Evolutionary conservation across 1,284 basidiomycete species (phyloP).

Genomic region (Malassezia restricta): DNA sequence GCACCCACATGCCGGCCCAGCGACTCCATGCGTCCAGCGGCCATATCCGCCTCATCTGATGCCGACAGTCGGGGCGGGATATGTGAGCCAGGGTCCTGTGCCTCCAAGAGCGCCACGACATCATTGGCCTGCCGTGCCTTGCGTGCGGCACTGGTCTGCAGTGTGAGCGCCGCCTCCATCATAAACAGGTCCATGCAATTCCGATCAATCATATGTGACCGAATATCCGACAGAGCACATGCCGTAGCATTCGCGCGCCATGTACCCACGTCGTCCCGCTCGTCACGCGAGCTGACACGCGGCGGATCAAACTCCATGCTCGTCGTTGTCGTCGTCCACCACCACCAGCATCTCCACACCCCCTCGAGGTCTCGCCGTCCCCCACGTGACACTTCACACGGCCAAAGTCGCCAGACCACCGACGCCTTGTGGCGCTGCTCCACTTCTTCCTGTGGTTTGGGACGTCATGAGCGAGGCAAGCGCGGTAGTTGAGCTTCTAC

Average conservation of each 20-base stretch:
- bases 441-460: no score
- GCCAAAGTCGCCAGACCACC: no score
- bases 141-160: slow-evolving; percentile 7
- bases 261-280: background rate
- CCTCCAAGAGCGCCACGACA: slow-evolving; percentile 6
- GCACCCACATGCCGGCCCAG: slow-evolving; percentile 78
- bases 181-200: slow-evolving; percentile 1
- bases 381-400: no score
- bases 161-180: slow-evolving; percentile 3
- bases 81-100: slow-evolving; percentile 8
- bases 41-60: slow-evolving; percentile 45
- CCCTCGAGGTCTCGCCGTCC: no score
- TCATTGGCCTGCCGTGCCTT: slow-evolving; percentile 9
- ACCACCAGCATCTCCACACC: no score
- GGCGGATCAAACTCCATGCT: slow-evolving; percentile 4
- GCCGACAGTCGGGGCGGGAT: slow-evolving; percentile 4
- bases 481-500: slow-evolving; percentile 14
- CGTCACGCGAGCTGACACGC: background rate
- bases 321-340: background rate
- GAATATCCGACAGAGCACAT: background rate
- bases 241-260: background rate
- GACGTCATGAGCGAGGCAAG: background rate
- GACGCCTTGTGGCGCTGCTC: no score
- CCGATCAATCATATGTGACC: background rate
- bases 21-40: slow-evolving; percentile 60